Evolutionary conservation across 305 asterid species (phyloP), one percentile per base, ranked within the genome.

Genomic region (Andrographis paniculata): DNA sequence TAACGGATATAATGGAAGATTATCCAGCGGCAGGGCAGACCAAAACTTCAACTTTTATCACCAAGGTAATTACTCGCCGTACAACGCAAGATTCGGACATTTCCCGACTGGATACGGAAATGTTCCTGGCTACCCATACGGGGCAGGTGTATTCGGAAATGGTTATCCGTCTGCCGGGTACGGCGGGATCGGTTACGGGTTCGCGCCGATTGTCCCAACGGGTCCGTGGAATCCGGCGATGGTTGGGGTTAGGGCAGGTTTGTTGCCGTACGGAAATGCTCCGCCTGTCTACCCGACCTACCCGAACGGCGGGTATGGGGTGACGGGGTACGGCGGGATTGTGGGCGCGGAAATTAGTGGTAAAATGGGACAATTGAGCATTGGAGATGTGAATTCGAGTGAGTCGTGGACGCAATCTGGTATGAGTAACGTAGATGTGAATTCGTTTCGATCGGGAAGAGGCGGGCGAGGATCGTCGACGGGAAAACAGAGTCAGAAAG

Each of bases 61-160:
- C 43, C 77, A 52, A 28, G 80, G 66, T 21, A 61, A 16, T 60
- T 63, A 63, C 40, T 37, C 67, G 1, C 56, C 72, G 42, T 70
- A 61, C 46, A 62, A 56, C 60, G 66, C 88, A 50, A 59, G 76
- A 43, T 78, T 73, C 54, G 80, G 84, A 21, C 65, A 72, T 61
- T 63, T 56, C 28, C 86, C 84, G 2, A 12, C 73, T n/a, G 52
- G 78, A 42, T 77, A 68, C 40, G 82, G 79, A 37, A 62, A 65
- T 58, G 55, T 67, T 20, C 46, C 74, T 2, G 80, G 78, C 16
- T 80, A 87, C 50, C 72, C 87, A 1, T 80, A 70, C 48, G 94
- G 86, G 41, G 54, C 72, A 57, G 79, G 77, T 17, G 47, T 76
- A 21, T 64, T 62, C 12, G 68, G 80, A 12, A 72, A 77, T 23